These are phyloP conservation scores for Vitis rupestris DNA, from an alignment of 164 flowering plant species.

Conservation along the genomic window DNA sequence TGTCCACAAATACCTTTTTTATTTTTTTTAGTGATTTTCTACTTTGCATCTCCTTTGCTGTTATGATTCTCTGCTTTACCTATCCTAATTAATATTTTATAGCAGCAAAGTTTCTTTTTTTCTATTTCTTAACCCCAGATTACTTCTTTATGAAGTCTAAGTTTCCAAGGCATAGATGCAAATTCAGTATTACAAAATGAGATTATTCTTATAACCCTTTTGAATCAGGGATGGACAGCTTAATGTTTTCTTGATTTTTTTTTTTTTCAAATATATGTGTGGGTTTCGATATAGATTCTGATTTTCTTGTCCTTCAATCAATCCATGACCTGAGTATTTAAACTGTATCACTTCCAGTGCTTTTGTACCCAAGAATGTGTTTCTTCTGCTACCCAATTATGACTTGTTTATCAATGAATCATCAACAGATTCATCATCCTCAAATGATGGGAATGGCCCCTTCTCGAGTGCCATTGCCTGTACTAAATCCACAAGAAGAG, in stretches of 20 bases:
- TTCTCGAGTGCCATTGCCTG: slow-evolving; percentile 38
- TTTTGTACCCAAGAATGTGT: background rate
- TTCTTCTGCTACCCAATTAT: background rate
- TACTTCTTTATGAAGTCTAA: slow-evolving; percentile 8
- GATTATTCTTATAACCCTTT: slow-evolving; percentile 4
- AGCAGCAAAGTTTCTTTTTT: background rate
- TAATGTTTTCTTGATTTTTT: background rate
- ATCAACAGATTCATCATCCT: slow-evolving; percentile 29
- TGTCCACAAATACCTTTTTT: background rate
- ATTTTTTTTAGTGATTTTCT: background rate
- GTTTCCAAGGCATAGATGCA: slow-evolving; percentile 10
- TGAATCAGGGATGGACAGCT: background rate
- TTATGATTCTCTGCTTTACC: slow-evolving; percentile 13
- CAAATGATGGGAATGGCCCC: slow-evolving; percentile 31
- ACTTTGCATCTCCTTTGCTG: slow-evolving; percentile 22
- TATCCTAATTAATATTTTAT: slow-evolving; percentile 5
- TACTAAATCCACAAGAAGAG: slow-evolving; percentile 25
- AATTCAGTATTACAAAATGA: background rate
- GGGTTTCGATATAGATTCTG: slow-evolving; percentile 14
- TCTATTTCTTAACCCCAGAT: background rate
- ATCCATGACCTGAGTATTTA: slow-evolving; percentile 1
- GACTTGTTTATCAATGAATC: slow-evolving; percentile 10
- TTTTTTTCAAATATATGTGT: background rate
- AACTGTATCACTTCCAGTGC: background rate
- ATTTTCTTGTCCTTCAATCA: background rate